phyloP scores from a whole-genome alignment of 352 stramenopile genomes.

The Phytophthora litchii region DNA sequence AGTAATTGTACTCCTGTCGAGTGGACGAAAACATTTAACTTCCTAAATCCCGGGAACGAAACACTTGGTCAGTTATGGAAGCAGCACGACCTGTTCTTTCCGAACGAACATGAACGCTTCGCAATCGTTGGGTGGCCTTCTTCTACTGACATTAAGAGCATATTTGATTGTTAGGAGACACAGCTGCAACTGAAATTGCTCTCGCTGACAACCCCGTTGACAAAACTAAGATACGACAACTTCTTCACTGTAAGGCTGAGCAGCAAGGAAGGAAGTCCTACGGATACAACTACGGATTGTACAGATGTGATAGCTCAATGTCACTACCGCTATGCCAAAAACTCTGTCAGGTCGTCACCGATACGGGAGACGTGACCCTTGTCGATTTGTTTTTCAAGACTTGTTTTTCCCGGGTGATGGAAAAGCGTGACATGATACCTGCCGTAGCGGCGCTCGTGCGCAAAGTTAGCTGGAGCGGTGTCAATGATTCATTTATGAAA shows the following conservation, averaged over 20 bases:
- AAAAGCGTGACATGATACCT: slow-evolving; percentile 8
- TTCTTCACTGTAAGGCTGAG: not conserved
- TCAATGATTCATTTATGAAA: slow-evolving; percentile 1
- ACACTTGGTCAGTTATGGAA: not conserved
- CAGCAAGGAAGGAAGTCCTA: not conserved
- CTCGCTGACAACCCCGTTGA: slow-evolving; percentile 14
- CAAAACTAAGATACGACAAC: slow-evolving; percentile 1
- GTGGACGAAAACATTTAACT: slow-evolving; percentile 10
- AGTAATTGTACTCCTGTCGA: not conserved
- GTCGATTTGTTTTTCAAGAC: slow-evolving; percentile 8
- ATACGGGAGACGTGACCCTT: not conserved
- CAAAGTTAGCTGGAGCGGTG: slow-evolving; percentile 8
- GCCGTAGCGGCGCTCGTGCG: slow-evolving; percentile 4
- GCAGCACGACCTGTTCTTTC: not conserved
- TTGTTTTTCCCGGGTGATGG: slow-evolving; percentile 3
- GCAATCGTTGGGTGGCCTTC: slow-evolving; percentile 15
- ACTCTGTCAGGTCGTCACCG: slow-evolving; percentile 1
- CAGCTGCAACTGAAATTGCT: slow-evolving; percentile 1
- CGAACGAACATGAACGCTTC: slow-evolving; percentile 2
- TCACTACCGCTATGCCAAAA: slow-evolving; percentile 4
- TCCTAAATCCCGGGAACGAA: slow-evolving; percentile 12
- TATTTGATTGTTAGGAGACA: slow-evolving; percentile 10
- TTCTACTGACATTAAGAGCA: not conserved
- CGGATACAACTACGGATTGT: not conserved
- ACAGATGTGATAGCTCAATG: not conserved